Conservation (phyloP, 768 basidiomycete genomes). For the Lyophyllum semitale region DNA sequence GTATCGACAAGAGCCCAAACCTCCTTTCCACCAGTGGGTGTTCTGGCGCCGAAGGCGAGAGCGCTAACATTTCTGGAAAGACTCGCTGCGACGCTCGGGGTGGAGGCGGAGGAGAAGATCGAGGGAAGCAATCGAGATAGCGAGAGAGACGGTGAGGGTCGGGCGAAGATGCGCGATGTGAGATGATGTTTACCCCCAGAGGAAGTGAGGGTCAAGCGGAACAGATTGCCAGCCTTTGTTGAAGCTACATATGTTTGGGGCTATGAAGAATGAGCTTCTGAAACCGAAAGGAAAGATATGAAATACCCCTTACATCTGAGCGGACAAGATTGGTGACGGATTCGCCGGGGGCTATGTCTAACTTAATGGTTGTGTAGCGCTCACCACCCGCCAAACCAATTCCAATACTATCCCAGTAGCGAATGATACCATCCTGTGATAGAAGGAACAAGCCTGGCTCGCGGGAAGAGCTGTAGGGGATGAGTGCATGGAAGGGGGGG, state of each 20-base stretch:
- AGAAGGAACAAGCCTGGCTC: slow-evolving; percentile 89
- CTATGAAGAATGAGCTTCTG: slow-evolving; percentile 31
- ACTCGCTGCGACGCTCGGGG: slow-evolving; percentile 36
- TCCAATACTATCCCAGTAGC: slow-evolving; percentile 88
- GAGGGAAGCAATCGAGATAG: slow-evolving; percentile 45
- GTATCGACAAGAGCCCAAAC: slow-evolving; percentile 73
- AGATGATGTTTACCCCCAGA: slow-evolving; percentile 70
- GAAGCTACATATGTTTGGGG: slow-evolving; percentile 68
- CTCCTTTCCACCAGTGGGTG: slow-evolving; percentile 47
- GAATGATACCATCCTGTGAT: slow-evolving; percentile 67
- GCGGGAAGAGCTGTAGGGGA: slow-evolving; percentile 64
- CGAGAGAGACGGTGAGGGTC: slow-evolving; percentile 46
- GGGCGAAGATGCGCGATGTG: slow-evolving; percentile 59
- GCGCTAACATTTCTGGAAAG: slow-evolving; percentile 67
- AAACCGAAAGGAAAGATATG: slow-evolving; percentile 2
- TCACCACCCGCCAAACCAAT: slow-evolving; percentile 83
- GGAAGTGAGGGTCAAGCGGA: slow-evolving; percentile 64
- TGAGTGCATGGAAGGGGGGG: slow-evolving; percentile 61
- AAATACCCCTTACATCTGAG: slow-evolving; percentile 51
- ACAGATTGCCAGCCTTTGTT: slow-evolving; percentile 67
- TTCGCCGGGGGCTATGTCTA: slow-evolving; percentile 57
- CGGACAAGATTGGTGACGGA: slow-evolving; percentile 67
- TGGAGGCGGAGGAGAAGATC: slow-evolving; percentile 43
- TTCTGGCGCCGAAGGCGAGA: slow-evolving; percentile 50
- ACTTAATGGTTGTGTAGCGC: slow-evolving; percentile 51